Evolutionary conservation across 805 yeast genomes (phyloP), one percentile per base, ranked within the genome.

Genomic region (Ogataea corticis): DNA sequence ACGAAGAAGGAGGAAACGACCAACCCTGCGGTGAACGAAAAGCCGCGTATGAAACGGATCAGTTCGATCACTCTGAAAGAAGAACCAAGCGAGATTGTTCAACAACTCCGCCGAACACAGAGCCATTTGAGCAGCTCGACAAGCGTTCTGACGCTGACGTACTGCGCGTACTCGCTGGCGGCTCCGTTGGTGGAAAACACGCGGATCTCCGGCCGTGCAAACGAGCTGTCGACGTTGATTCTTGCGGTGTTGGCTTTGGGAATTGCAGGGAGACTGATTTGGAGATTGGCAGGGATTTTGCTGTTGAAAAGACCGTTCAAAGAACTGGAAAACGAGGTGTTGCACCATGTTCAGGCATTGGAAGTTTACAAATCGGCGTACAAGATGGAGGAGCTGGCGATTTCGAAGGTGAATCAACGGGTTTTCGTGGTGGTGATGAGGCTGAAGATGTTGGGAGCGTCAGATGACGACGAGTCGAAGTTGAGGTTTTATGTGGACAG

Each of bases 391-490:
- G 70, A 61, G 55, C 69, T 85, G 7, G 68, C 77, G 41, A 66
- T 86, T 6, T 73, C 85, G 3, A 80, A 83, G 52, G 82, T 84
- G 31, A 85, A 82, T 58, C 79, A 80, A 58, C 75, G 74, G 47
- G 65, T 83, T 3, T 80, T 73, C 53, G 72, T 86, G 18, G 77
- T 83, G 2, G 74, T 87, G 3, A 50, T 83, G 14, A 73, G 69
- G 44, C 52, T 86, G 3, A 63, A 62, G 16, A 80, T 86, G 85
- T 63, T 68, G 38, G 91, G 91, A n/a, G 86, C 83, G 1, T 77
- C 85, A 3, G 79, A 79, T 50, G 87, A 84, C 44, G 90, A 85
- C 37, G 92, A 85, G 59, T 63, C 79, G 1, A 65, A 71, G 27
- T 57, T 86, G 28, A 61, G 85, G 34, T 73, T 71, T 48, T 81